These are phyloP conservation scores for Colletotrichum sansevieriae DNA, from an alignment of 2,329 filamentous ascomycete genomes.

Conservation along the genomic window DNA sequence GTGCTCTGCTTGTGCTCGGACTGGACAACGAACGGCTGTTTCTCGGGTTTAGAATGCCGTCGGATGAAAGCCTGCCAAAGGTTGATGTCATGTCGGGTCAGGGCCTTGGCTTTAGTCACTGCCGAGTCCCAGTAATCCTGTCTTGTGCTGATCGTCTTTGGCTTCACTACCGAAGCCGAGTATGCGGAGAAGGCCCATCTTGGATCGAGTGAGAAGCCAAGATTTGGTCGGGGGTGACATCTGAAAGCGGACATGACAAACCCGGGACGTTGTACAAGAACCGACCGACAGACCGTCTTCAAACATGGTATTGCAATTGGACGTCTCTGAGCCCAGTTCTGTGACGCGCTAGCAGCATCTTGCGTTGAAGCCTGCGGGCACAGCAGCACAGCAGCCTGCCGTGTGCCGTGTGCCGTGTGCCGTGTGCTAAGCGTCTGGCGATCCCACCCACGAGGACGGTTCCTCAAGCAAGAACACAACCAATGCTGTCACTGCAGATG, in stretches of 20 bases:
- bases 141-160: not conserved
- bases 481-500: constrained; percentile 12
- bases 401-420: not conserved
- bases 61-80: constrained; percentile 23
- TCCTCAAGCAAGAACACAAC: constrained; percentile 20
- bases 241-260: not conserved
- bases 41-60: not conserved
- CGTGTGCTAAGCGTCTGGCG: not conserved
- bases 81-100: constrained; percentile 27
- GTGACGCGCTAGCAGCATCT: constrained; percentile 4
- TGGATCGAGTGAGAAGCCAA: constrained; percentile 12
- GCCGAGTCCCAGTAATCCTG: not conserved
- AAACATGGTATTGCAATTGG: not conserved
- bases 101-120: constrained; percentile 8
- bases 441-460: constrained; percentile 5
- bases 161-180: constrained; percentile 5
- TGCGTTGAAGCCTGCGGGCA: not conserved
- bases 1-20: constrained; percentile 8
- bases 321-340: not conserved
- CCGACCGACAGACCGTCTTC: not conserved
- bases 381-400: not conserved
- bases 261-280: not conserved
- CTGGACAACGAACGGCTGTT: not conserved
- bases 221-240: constrained; percentile 5
- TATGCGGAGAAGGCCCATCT: constrained; percentile 5